These are phyloP conservation scores for Corchorus capsularis DNA, from an alignment of 345 rosid species.

Conservation along the genomic window DNA sequence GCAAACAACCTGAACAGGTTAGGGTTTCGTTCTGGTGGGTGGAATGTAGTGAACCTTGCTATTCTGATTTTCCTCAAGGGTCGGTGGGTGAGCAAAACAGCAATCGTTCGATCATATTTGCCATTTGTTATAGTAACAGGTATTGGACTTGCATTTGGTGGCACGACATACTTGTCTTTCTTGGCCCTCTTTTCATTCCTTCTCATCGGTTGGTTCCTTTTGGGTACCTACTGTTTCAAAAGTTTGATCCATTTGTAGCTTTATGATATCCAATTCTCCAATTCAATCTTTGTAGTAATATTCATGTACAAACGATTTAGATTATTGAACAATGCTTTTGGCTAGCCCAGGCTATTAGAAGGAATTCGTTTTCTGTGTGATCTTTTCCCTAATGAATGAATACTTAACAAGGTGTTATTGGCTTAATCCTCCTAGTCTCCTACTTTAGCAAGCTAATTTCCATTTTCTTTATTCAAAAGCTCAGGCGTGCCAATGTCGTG, in stretches of 20 bases:
- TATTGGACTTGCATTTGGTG: conserved; percentile 66
- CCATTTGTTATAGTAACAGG: conserved; percentile 53
- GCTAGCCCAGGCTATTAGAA: background rate
- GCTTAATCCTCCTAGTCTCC: no score
- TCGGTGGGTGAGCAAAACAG: conserved; percentile 69
- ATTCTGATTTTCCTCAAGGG: conserved; percentile 69
- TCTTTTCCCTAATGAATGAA: no score
- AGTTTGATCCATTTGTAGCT: conserved; percentile 65
- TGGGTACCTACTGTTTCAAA: conserved; percentile 80
- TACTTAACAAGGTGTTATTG: no score
- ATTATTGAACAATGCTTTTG: background rate
- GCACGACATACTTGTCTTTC: conserved; percentile 53
- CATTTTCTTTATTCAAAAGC: no score
- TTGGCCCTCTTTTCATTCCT: conserved; percentile 56
- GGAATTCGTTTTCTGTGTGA: no score
- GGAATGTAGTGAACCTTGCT: conserved; percentile 91
- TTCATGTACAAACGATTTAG: background rate
- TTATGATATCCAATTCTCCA: background rate
- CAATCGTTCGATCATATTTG: conserved; percentile 53
- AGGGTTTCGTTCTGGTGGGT: conserved; percentile 65
- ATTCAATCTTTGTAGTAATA: background rate
- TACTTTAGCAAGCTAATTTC: no score
- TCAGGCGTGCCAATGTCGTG: no score
- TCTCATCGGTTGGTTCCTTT: conserved; percentile 76
- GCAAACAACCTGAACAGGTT: conserved; percentile 88